Base-by-base conservation (phyloP, 2,329 filamentous ascomycete genomes). In the Ophiocordyceps sinensis region DNA sequence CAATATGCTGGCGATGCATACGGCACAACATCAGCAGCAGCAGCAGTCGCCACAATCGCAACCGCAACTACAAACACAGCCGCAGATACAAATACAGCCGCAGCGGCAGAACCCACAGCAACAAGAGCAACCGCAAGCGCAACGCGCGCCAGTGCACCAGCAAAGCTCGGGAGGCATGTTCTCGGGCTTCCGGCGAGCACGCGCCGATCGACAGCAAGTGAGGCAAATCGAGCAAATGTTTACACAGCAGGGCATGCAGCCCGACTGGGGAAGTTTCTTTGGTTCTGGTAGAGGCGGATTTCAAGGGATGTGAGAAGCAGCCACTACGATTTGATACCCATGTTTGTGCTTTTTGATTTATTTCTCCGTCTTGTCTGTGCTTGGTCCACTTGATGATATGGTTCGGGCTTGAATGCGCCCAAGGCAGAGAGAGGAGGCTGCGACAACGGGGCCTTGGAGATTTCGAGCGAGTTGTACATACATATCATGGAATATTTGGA, bases 221-320 rank as follows among this genome's bases (percentile, higher is more conserved):
- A 54, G 56, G 44, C 61, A 67, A 31, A 67, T 71, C 47, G 66
- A 71, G 41, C 67, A 70, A 31, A 67, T 73, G 54, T 64, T 73
- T 55, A 64, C 64, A 41, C 61, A 66, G 42, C 60, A 66, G 45
- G 62, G 58, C 44, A 67, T 66, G 55, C 60, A 62, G 45, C 57
- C 62, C 28, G 64, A 69, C 43, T 70, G 65, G 62, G 63, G 63
- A 39, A 61, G 64, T 50, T 64, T 68, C 48, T 66, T 69, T 51
- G 64, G 64, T 39, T 61, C 60, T 43, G 62, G 62, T 45, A 52
- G 62, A 49, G 61, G 62, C 47, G 58, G 59, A 50, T 65, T 65
- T 51, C 62, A 64, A 51, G 61, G 61, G 45, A 62, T 65, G 58
- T 65, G 47, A 62, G 51, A 44, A 56, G 53, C 49, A 48, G 45